Conservation (phyloP, 1,284 basidiomycete genomes). For the Hemileia vastatrix region DNA sequence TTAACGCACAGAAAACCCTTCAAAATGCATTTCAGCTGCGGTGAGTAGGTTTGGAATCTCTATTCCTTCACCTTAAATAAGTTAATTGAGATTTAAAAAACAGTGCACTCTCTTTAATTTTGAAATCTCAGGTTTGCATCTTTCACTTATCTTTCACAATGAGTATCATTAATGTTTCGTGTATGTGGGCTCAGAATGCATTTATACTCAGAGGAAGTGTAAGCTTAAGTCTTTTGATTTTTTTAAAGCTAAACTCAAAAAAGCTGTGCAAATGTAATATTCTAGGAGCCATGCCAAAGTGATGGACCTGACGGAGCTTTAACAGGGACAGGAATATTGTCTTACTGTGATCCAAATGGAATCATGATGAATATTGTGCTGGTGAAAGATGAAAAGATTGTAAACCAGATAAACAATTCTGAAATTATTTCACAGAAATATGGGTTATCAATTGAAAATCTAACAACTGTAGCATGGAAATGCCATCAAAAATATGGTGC, state of each 20-base stretch:
- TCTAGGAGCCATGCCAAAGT: conserved; percentile 10
- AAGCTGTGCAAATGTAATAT: neutral
- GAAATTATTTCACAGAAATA: conserved; percentile 9
- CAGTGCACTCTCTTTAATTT: conserved; percentile 16
- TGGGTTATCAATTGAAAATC: conserved; percentile 9
- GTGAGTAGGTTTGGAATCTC: too few species aligned
- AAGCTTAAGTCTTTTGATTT: neutral
- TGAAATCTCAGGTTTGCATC: conserved; percentile 9
- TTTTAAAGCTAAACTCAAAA: neutral
- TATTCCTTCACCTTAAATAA: too few species aligned
- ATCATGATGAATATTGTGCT: conserved; percentile 23
- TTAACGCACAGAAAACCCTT: conserved; percentile 3
- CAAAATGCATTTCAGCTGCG: too few species aligned
- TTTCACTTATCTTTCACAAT: neutral
- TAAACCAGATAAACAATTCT: conserved; percentile 11
- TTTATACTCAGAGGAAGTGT: conserved; percentile 21
- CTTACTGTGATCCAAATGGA: conserved; percentile 17
- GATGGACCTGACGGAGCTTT: conserved; percentile 14
- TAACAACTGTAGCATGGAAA: conserved; percentile 16
- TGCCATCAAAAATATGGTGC: conserved; percentile 21
- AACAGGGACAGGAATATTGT: neutral
- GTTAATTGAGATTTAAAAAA: too few species aligned
- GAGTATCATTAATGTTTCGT: neutral
- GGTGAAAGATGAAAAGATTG: conserved; percentile 3
- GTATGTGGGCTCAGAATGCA: conserved; percentile 1